Evolutionary conservation across 768 basidiomycete genomes (phyloP).

Genomic region (Calocera cornea): DNA sequence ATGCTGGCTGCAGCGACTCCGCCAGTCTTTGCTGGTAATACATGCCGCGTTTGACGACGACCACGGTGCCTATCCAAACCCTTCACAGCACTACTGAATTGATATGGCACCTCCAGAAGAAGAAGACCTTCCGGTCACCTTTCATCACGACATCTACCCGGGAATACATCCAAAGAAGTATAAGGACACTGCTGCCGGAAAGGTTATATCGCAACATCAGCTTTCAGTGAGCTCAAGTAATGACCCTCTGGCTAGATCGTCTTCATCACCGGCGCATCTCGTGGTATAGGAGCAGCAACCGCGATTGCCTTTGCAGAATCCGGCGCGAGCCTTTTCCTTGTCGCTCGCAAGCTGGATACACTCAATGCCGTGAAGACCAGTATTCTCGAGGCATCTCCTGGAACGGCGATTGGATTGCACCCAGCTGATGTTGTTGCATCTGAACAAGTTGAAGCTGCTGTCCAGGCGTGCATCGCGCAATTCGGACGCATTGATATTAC

Average conservation of each 20-base stretch:
- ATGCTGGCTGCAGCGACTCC: too few relatives aligned
- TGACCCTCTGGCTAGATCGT: conserved; percentile 16
- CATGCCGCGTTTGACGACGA: too few relatives aligned
- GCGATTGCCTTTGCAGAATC: conserved; percentile 20
- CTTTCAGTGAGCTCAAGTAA: background rate
- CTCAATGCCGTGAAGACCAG: conserved; percentile 16
- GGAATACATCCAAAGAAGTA: conserved; percentile 8
- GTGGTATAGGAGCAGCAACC: conserved; percentile 21
- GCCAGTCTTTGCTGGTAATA: too few relatives aligned
- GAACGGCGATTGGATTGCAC: background rate
- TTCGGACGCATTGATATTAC: conserved; percentile 23
- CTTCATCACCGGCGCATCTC: conserved; percentile 20
- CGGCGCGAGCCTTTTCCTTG: conserved; percentile 21
- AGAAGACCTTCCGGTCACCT: conserved; percentile 2
- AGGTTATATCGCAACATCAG: background rate
- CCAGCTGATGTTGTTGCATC: conserved; percentile 19
- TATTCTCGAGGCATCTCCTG: conserved; percentile 15
- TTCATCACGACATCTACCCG: conserved; percentile 16
- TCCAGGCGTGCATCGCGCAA: conserved; percentile 13
- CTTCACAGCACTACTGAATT: too few relatives aligned
- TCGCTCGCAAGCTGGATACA: conserved; percentile 16
- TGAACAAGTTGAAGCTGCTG: conserved; percentile 17
- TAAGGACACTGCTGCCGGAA: background rate
- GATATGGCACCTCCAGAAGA: too few relatives aligned
- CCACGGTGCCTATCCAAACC: too few relatives aligned